Conservation (phyloP, 2,329 filamentous ascomycete species). For the Anthostomella pinea region DNA sequence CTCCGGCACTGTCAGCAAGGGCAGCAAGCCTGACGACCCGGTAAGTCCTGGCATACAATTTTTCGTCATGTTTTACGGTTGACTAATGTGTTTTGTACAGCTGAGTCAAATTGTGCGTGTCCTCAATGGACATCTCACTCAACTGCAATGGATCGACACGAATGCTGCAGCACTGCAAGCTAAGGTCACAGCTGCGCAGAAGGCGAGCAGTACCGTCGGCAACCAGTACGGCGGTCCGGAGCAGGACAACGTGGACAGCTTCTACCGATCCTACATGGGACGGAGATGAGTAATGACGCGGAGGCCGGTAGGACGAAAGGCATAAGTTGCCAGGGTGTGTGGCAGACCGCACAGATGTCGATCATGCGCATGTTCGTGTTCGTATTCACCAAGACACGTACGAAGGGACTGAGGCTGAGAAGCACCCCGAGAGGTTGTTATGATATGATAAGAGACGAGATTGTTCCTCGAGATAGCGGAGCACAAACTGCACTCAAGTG, state of each 20-base stretch:
- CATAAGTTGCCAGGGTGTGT: too few species aligned
- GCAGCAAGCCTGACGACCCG: slow-evolving; percentile 81
- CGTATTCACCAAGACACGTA: too few species aligned
- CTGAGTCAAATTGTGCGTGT: slow-evolving; percentile 94
- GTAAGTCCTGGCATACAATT: slow-evolving; percentile 53
- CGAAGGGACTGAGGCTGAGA: too few species aligned
- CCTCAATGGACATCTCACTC: slow-evolving; percentile 86
- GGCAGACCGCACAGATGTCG: too few species aligned
- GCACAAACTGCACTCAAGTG: slow-evolving; percentile 10
- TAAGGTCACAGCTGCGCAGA: slow-evolving; percentile 80
- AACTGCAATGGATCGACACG: slow-evolving; percentile 90
- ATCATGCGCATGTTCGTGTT: too few species aligned
- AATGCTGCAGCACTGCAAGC: slow-evolving; percentile 77
- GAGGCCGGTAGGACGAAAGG: background rate
- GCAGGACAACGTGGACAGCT: slow-evolving; percentile 77
- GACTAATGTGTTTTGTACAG: slow-evolving; percentile 43
- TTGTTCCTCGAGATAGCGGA: slow-evolving; percentile 19
- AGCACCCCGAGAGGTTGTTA: too few species aligned
- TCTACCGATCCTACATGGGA: slow-evolving; percentile 85
- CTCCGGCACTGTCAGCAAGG: slow-evolving; percentile 85
- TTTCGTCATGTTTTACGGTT: slow-evolving; percentile 15
- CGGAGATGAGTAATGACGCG: slow-evolving; percentile 36
- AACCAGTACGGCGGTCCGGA: slow-evolving; percentile 58
- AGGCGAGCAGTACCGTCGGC: slow-evolving; percentile 64
- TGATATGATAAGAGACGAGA: slow-evolving; percentile 15